Base-by-base conservation (phyloP, 75 land plant genomes). In the Chamaecyparis obtusa region DNA sequence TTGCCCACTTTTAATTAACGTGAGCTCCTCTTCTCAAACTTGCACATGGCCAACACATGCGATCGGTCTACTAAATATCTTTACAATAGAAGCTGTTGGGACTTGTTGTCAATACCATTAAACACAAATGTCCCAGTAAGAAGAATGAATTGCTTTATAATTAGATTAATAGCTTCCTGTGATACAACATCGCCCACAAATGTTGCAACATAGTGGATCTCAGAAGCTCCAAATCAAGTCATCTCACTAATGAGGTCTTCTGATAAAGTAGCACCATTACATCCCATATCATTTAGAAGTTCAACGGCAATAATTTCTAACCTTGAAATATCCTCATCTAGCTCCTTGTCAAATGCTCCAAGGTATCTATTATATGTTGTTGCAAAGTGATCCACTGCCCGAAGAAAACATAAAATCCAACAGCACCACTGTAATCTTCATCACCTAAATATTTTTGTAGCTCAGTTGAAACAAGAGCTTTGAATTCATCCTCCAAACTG, bases 151-250 rank as follows among this genome's bases (percentile, higher is more conserved):
- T 98, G 99, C 89, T 91, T 91, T 46, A 98, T 98, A 75, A 97
- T 85, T 43, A 97, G 96, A 96, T 98, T 98, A 87, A 98, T 98
- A 36, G 91, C 95, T 90, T 98, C 98, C 85, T 98, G 99, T 37
- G 99, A 96, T 86, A 98, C 97, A 88, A 98, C 91, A 71, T 97
- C 99, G 32, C 99, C 99, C 37, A 95, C 91, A 83, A 95, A 92
- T 36, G 99, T 92, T 85, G 98, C 99, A 74, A 98, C 99, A n/a
- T 90, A 90, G 89, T 95, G 99, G 81, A 98, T 89, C 91, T 96
- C 99, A 37, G 95, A 90, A 60, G 93, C 99, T 91, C 98, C 99
- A 91, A 91, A 98, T 9, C 99, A 91, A 88, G 97, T 95, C 89
- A 96, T 91, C 83, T 98, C 99, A 85, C 89, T 93, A 3, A 96